Evolutionary conservation across 495 filamentous ascomycete genomes (phyloP), one percentile per base, ranked within the genome.

Genomic region (Hyaloscypha bicolor): DNA sequence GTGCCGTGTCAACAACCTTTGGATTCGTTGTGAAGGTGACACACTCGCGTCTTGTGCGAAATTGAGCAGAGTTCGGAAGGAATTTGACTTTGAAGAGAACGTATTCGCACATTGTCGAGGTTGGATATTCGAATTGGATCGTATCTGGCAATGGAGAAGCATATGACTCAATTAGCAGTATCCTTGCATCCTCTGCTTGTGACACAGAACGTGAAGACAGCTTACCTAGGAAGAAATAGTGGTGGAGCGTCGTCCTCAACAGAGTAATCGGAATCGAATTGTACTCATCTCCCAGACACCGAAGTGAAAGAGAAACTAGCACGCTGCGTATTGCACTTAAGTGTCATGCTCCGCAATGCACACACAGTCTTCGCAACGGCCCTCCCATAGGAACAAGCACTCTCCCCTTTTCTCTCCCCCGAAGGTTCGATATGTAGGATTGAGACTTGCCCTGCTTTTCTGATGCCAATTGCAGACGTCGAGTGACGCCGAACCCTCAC

Each of bases 321-420:
- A 97, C 89, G 93, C 94, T 86, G 93, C 94, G 92, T 93, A 98
- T 98, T 94, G 94, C 90, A 97, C 94, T 98, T 84, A 94, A 95
- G 92, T 97, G 91, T 89, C 83, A 78, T 79, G 73, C 42, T 48
- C 75, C 32, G 37, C 42, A 62, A 56, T 11, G 42, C 81, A 84
- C 80, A 88, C 90, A 94, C 91, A 88, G 93, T 93, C 92, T 94
- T 89, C 90, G 91, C 91, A 92, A 90, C 85, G 89, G 86, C 92
- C 87, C 88, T 93, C 90, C 91, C 91, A 92, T 85, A 90, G 88
- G 87, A 85, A 73, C 64, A 69, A 71, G 69, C 68, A 72, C 71
- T 66, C 65, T 68, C 56, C 73, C 71, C 69, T 75, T 76, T 75
- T 76, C 74, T 78, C 76, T 69, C 69, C 71, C 66, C 39, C 64